Evolutionary conservation across 345 rosid genomes (phyloP).

Genomic region (Lepidium aucheri): DNA sequence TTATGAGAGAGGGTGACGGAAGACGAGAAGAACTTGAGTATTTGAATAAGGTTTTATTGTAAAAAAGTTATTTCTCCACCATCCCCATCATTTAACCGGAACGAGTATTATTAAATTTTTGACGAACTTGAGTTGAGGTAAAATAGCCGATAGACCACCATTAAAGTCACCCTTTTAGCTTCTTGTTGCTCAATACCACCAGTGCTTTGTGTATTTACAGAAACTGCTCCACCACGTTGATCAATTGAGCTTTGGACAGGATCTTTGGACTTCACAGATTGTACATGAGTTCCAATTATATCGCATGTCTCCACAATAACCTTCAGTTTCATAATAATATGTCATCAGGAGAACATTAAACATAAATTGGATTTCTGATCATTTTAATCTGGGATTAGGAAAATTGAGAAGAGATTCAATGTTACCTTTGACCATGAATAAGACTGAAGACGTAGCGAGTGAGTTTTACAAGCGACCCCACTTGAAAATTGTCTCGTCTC

Average conservation of each 20-base stretch:
- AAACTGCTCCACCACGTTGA: conserved; percentile 23
- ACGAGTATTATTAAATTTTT: too few species aligned
- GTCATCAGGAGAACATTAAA: conserved; percentile 1
- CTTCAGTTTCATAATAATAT: conserved; percentile 53
- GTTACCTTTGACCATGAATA: conserved; percentile 60
- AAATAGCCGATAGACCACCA: conserved; percentile 13
- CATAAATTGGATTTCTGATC: neutral
- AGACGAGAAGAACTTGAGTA: conserved; percentile 69
- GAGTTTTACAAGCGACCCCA: conserved; percentile 54
- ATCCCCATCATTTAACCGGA: too few species aligned
- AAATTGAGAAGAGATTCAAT: neutral
- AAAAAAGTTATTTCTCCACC: too few species aligned
- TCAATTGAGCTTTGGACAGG: conserved; percentile 25
- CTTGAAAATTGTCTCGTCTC: conserved; percentile 35
- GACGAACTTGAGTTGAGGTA: too few species aligned
- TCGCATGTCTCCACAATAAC: conserved; percentile 36
- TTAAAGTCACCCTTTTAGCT: conserved; percentile 24
- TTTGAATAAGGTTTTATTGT: too few species aligned
- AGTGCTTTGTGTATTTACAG: conserved; percentile 25
- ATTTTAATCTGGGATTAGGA: neutral
- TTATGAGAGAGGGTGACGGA: conserved; percentile 80
- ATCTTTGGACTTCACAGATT: conserved; percentile 30
- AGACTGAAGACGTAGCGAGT: conserved; percentile 46
- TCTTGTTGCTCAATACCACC: conserved; percentile 41
- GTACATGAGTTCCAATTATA: conserved; percentile 52